phyloP scores from a whole-genome alignment of 1,284 basidiomycete species.

The Ustilago crameri region DNA sequence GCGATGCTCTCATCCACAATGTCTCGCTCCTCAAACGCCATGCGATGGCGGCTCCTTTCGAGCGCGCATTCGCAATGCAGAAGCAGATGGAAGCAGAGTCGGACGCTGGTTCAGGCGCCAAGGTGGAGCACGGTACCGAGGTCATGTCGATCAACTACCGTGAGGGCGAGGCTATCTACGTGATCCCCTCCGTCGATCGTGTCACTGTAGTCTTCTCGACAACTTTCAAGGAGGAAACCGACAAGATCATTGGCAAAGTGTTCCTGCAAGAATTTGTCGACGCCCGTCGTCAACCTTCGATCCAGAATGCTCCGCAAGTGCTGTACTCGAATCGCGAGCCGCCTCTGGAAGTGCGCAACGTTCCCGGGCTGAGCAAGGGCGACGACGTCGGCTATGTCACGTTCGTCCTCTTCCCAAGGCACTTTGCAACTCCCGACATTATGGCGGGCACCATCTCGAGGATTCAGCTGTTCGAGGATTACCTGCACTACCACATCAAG shows the following conservation, averaged over 20 bases:
- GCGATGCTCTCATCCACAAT: slow-evolving; percentile 77
- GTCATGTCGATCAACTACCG: slow-evolving; percentile 92
- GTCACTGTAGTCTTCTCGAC: slow-evolving; percentile 99
- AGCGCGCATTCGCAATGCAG: slow-evolving; percentile 87
- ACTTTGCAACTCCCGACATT: slow-evolving; percentile 82
- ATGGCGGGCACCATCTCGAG: slow-evolving; percentile 89
- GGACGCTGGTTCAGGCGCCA: slow-evolving; percentile 70
- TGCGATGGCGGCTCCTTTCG: slow-evolving; percentile 93
- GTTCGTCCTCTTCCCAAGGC: slow-evolving; percentile 96
- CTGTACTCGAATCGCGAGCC: slow-evolving; percentile 96
- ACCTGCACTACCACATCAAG: slow-evolving; percentile 98
- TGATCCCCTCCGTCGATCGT: slow-evolving; percentile 90
- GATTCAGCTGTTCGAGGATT: slow-evolving; percentile 96
- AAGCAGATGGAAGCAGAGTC: slow-evolving; percentile 80
- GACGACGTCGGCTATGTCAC: slow-evolving; percentile 98
- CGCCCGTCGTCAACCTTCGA: slow-evolving; percentile 87
- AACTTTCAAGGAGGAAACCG: slow-evolving; percentile 95
- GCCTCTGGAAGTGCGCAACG: slow-evolving; percentile 90
- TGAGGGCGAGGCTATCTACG: slow-evolving; percentile 93
- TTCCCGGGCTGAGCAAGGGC: slow-evolving; percentile 81
- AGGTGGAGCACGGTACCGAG: slow-evolving; percentile 72
- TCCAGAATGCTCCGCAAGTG: slow-evolving; percentile 97
- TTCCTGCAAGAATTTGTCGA: slow-evolving; percentile 99
- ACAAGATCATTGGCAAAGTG: slow-evolving; percentile 94
- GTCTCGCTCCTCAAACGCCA: slow-evolving; percentile 91